Percentiles rank a stretch among this genome's conserved stretches.
These are phyloP conservation scores for Seminavis robusta DNA, from an alignment of 108 stramenopile species.

Conservation along the genomic window DNA sequence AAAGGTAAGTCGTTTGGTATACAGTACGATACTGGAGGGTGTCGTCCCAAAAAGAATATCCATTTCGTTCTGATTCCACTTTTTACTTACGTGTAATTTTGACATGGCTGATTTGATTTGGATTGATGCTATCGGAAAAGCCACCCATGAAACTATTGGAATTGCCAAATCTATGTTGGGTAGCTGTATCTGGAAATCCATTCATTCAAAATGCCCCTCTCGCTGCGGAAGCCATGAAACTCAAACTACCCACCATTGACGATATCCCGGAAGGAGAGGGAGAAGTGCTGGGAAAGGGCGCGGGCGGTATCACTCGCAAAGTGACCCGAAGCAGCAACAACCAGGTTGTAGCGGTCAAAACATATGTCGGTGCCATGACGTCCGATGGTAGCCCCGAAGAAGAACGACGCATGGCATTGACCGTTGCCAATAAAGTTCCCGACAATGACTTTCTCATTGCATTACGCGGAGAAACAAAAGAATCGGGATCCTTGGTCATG, in stretches of 20 bases:
- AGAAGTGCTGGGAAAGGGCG: slow-evolving; percentile 47
- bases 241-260: neutral
- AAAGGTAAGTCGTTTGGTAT: neutral
- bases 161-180: slow-evolving; percentile 41
- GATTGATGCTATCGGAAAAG: slow-evolving; percentile 5
- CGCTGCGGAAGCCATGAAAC: neutral
- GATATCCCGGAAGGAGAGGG: neutral
- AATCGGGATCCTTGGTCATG: slow-evolving; percentile 47
- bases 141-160: slow-evolving; percentile 41
- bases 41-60: neutral
- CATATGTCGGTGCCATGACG: slow-evolving; percentile 24
- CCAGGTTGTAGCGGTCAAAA: slow-evolving; percentile 6
- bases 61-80: neutral
- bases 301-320: slow-evolving; percentile 50
- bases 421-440: slow-evolving; percentile 10
- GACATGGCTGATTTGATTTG: neutral
- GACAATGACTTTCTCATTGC: slow-evolving; percentile 27
- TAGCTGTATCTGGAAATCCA: slow-evolving; percentile 55
- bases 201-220: slow-evolving; percentile 17
- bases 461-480: slow-evolving; percentile 40
- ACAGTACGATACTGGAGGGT: neutral
- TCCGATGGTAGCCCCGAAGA: slow-evolving; percentile 59
- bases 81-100: too few relatives aligned
- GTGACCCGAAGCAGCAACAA: neutral
- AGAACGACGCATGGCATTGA: slow-evolving; percentile 35